A percentile compares a stretch with the other conserved stretches of the same genome.
Conservation (phyloP, 2,329 filamentous ascomycete genomes). For the Triangularia setosa region DNA sequence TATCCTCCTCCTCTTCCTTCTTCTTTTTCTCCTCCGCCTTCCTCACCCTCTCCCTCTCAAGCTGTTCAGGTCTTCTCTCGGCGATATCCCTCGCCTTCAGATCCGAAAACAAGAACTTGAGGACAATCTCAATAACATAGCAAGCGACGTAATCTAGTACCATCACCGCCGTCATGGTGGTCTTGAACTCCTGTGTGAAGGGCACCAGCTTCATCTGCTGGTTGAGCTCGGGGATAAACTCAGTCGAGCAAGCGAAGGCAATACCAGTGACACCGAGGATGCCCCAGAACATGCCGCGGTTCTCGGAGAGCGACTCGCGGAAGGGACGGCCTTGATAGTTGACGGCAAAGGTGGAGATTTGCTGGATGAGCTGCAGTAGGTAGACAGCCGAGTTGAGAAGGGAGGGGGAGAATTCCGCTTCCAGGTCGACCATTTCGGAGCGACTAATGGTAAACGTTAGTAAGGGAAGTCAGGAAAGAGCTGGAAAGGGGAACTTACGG, state of each 20-base stretch:
- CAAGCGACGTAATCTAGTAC: slow-evolving; percentile 81
- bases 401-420: slow-evolving; percentile 90
- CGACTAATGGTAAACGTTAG: slow-evolving; percentile 37
- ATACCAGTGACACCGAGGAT: slow-evolving; percentile 85
- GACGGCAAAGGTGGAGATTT: slow-evolving; percentile 98
- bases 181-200: slow-evolving; percentile 85
- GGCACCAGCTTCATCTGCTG: slow-evolving; percentile 87
- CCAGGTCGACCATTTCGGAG: slow-evolving; percentile 70
- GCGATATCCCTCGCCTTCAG: slow-evolving; percentile 94
- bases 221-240: slow-evolving; percentile 94
- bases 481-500: slow-evolving; percentile 57
- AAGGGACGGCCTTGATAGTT: slow-evolving; percentile 99
- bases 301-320: slow-evolving; percentile 92
- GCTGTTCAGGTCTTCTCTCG: slow-evolving; percentile 77
- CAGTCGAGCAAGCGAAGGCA: slow-evolving; percentile 90
- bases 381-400: slow-evolving; percentile 96
- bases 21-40: slow-evolving; percentile 54
- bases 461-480: neutral
- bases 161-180: slow-evolving; percentile 81
- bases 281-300: slow-evolving; percentile 97
- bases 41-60: slow-evolving; percentile 68
- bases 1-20: slow-evolving; percentile 50
- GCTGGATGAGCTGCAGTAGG: slow-evolving; percentile 94
- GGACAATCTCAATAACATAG: slow-evolving; percentile 78
- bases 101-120: slow-evolving; percentile 86